phyloP scores from a whole-genome alignment of 2,329 filamentous ascomycete genomes.

The Nectriaceae sp. region DNA sequence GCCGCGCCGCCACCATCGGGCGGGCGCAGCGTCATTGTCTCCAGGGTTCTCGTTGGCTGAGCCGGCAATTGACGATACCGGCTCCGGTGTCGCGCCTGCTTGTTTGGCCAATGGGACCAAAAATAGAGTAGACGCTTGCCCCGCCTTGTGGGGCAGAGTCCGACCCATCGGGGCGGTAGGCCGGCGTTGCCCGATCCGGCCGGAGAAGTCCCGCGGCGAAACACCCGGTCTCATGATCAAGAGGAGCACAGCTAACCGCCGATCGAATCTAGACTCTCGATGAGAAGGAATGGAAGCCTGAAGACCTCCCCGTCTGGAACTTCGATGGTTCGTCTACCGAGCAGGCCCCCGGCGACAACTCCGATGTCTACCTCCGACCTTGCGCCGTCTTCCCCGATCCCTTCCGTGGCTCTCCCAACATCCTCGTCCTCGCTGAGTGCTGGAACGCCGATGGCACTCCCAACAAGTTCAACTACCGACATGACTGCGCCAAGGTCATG shows the following conservation, averaged over 20 bases:
- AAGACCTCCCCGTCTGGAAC: conserved; percentile 58
- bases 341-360: conserved; percentile 93
- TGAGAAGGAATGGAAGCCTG: conserved; percentile 50
- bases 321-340: conserved; percentile 81
- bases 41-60: conserved; percentile 13
- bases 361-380: conserved; percentile 94
- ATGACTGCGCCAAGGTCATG: conserved; percentile 90
- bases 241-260: conserved; percentile 1
- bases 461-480: conserved; percentile 98
- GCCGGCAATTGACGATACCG: conserved; percentile 4
- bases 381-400: conserved; percentile 88
- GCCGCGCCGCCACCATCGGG: conserved; percentile 2
- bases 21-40: conserved; percentile 9
- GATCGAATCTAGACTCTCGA: conserved; percentile 47
- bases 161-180: conserved; percentile 10
- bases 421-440: conserved; percentile 92
- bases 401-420: conserved; percentile 86
- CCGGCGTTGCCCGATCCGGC: conserved; percentile 11
- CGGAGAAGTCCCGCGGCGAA: background rate
- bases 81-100: conserved; percentile 12
- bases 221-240: background rate
- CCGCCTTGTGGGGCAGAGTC: conserved; percentile 5
- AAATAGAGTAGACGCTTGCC: conserved; percentile 7
- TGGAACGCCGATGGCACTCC: conserved; percentile 92
- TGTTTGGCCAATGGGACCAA: conserved; percentile 10